These are phyloP conservation scores for Chaetomidium leptoderma DNA, from an alignment of 495 filamentous ascomycete species.

Conservation along the genomic window DNA sequence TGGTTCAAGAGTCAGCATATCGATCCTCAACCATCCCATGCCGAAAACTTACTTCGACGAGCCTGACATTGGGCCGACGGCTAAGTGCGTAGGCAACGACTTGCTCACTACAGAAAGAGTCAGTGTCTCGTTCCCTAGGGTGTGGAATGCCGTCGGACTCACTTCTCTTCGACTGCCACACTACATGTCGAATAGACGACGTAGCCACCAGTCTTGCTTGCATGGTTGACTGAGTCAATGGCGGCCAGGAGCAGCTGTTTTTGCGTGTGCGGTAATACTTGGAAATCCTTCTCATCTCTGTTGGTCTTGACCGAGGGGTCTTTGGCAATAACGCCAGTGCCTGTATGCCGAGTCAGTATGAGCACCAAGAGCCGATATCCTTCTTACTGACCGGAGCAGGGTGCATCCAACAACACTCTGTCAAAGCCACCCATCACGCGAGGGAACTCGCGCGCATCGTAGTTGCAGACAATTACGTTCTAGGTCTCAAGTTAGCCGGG, in stretches of 20 bases:
- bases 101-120: constrained; percentile 82
- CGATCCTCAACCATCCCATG: background rate
- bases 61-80: constrained; percentile 85
- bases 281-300: constrained; percentile 91
- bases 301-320: constrained; percentile 94
- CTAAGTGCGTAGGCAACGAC: constrained; percentile 90
- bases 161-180: constrained; percentile 35
- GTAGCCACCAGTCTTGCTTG: constrained; percentile 77
- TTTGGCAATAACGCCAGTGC: constrained; percentile 81
- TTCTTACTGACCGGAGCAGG: constrained; percentile 36
- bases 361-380: no score
- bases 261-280: constrained; percentile 84
- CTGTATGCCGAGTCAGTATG: constrained; percentile 3
- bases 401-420: constrained; percentile 41
- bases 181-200: constrained; percentile 87
- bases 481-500: background rate
- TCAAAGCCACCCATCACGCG: constrained; percentile 94
- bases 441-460: constrained; percentile 89
- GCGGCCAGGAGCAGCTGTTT: constrained; percentile 89
- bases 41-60: constrained; percentile 57
- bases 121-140: constrained; percentile 38
- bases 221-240: constrained; percentile 78
- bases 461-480: constrained; percentile 91
- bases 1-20: constrained; percentile 15
- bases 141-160: background rate